Evolutionary conservation across 2,329 filamentous ascomycete species (phyloP).

Genomic region (Niveomyces coronatus): DNA sequence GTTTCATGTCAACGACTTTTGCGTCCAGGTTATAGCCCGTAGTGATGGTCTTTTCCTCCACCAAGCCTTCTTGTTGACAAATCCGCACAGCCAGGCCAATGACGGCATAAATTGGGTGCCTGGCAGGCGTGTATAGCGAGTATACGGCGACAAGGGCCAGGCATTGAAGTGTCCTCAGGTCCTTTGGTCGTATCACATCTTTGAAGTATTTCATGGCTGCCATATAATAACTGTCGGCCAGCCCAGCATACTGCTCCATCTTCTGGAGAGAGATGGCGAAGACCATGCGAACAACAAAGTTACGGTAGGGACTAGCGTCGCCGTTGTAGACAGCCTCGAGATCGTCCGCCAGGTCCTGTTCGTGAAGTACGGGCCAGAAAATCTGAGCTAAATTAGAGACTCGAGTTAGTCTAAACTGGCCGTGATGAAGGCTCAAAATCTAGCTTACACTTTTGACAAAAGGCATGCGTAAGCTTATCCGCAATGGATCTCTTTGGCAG

Average conservation of each 20-base stretch:
- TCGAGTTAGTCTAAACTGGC: conserved; percentile 12
- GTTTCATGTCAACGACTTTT: conserved; percentile 78
- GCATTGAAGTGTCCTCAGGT: conserved; percentile 83
- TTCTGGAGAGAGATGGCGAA: conserved; percentile 93
- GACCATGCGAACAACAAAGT: conserved; percentile 83
- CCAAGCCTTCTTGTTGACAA: conserved; percentile 78
- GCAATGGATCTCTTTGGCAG: conserved; percentile 66
- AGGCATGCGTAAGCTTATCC: conserved; percentile 73
- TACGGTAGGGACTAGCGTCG: conserved; percentile 67
- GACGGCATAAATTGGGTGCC: conserved; percentile 88
- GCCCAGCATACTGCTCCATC: conserved; percentile 80
- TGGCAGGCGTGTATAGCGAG: conserved; percentile 81
- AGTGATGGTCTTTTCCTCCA: conserved; percentile 79
- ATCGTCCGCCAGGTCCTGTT: conserved; percentile 65
- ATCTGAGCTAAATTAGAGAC: conserved; percentile 67
- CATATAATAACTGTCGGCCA: conserved; percentile 91
- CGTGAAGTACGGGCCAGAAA: conserved; percentile 79
- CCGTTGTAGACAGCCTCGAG: conserved; percentile 73
- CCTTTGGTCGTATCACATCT: conserved; percentile 74
- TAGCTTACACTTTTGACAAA: conserved; percentile 65
- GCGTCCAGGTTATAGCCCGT: conserved; percentile 53
- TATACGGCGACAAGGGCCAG: conserved; percentile 82
- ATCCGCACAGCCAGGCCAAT: conserved; percentile 80
- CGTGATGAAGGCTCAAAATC: neutral
- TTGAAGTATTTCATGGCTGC: conserved; percentile 80